Evolutionary conservation across 805 yeast genomes (phyloP), one percentile per base, ranked within the genome.

Genomic region (Starmerella sirachaensis): DNA sequence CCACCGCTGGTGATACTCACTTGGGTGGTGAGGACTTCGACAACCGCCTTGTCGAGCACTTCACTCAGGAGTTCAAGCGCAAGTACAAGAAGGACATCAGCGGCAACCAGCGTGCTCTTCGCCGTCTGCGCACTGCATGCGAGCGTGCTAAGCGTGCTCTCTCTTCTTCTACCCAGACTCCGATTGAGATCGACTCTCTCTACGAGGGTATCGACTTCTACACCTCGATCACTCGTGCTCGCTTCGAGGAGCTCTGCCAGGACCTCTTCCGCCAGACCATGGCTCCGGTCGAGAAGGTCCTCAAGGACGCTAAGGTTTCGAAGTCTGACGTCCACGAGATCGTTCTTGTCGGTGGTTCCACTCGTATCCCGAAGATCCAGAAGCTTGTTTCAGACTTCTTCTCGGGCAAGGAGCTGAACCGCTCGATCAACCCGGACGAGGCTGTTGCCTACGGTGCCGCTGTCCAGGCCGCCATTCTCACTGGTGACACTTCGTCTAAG

Each of bases 401-500:
- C 76, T 82, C 85, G 65, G 95, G 95, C 62, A 86, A 85, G 71
- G 94, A 85, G 69, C 94, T 93, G 66, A 83, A 83, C 73, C 81
- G 77, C 70, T 82, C 94, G 38, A 85, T 85, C 66, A 85, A 85
- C 76, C 95, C 96, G 54, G 96, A 85, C 72, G 96, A 85, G 70
- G 96, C 96, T 58, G 96, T 85, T 65, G 96, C 96, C 59, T 85
- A 85, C 69, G 95, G 96, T 78, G 96, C 96, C 54, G 95, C 95
- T 48, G 95, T 85, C 53, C 96, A 85, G 72, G 95, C 94, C 52
- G 95, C 95, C 53, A 85, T 85, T 60, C 74, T 85, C 61, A 76
- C 94, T 45, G 96, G 96, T 69, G 95, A 85, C 67, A 78, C 88
- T 53, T 85, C 95, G 29, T 77, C 94, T 46, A 84, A 84, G 79